Conservation (phyloP, 805 yeast genomes). For the Metschnikowia anglica region DNA sequence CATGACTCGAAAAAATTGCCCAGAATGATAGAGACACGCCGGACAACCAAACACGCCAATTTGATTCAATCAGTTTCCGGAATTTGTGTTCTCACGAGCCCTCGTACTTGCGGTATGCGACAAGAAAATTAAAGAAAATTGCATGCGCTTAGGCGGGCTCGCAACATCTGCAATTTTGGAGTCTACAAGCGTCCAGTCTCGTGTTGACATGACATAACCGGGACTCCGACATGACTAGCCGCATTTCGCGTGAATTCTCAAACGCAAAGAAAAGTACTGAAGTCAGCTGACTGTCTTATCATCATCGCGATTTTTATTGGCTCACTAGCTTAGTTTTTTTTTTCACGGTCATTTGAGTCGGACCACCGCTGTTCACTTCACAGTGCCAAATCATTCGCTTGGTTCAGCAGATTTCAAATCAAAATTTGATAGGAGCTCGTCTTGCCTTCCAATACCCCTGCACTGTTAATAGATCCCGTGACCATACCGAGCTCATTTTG, state of each 20-base stretch:
- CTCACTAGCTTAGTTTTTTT: conserved; percentile 4
- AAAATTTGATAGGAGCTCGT: neutral
- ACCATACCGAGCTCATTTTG: neutral
- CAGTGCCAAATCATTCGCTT: neutral
- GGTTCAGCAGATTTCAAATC: neutral
- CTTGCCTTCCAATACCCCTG: neutral
- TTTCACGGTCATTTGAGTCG: conserved; percentile 4
- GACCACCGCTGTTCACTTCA: neutral
- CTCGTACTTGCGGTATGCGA: too few species aligned
- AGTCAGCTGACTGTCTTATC: conserved; percentile 13
- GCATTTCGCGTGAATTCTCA: neutral
- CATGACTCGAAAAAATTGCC: neutral
- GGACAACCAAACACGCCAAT: neutral
- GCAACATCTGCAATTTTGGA: neutral
- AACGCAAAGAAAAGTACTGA: neutral
- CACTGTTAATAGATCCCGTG: neutral
- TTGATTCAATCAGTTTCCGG: too few species aligned
- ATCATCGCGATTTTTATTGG: conserved; percentile 18
- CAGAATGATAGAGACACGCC: neutral
- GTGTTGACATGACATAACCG: too few species aligned
- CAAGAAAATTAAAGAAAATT: too few species aligned
- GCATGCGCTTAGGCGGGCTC: neutral
- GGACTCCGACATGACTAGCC: neutral
- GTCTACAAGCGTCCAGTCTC: too few species aligned
- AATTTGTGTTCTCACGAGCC: neutral